A percentile compares a stretch with the other conserved stretches of the same genome.
These are phyloP conservation scores for Eleusine indica DNA, from an alignment of 176 grass and related monocot genomes.

Conservation along the genomic window DNA sequence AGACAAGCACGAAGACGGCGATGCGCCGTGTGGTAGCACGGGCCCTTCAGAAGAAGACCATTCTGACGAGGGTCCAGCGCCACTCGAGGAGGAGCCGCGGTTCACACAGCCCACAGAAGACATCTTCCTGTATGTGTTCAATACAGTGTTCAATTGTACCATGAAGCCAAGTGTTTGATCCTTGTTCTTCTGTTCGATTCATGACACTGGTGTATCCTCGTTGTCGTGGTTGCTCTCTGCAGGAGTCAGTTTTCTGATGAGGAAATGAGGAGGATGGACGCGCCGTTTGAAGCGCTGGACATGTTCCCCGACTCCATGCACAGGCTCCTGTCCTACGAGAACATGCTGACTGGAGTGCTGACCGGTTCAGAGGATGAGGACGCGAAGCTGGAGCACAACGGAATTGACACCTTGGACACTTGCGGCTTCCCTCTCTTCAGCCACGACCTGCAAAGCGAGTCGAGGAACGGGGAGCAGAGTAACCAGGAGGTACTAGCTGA, in stretches of 20 bases:
- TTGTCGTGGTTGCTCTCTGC: neutral
- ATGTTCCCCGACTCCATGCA: constrained; percentile 63
- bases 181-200: neutral
- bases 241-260: constrained; percentile 57
- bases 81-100: neutral
- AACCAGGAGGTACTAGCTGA: constrained; percentile 1
- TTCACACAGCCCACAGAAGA: constrained; percentile 38
- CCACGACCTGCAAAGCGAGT: constrained; percentile 39
- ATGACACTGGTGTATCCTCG: constrained; percentile 2
- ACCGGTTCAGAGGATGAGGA: constrained; percentile 24
- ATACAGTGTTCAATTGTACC: neutral
- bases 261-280: constrained; percentile 53
- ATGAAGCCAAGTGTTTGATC: too few species aligned
- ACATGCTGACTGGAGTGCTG: constrained; percentile 42
- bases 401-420: constrained; percentile 48
- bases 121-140: constrained; percentile 54
- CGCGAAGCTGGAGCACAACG: constrained; percentile 12
- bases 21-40: neutral
- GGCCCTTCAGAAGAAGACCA: constrained; percentile 20
- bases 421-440: constrained; percentile 64
- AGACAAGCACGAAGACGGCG: neutral
- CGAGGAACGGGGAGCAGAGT: neutral
- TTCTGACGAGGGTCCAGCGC: constrained; percentile 24
- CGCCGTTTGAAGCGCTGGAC: constrained; percentile 50
- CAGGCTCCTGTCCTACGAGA: constrained; percentile 49